Percentiles rank a stretch among this genome's conserved stretches.
phyloP scores from a whole-genome alignment of 805 yeast species.

The Nakazawaea ambrosiae region DNA sequence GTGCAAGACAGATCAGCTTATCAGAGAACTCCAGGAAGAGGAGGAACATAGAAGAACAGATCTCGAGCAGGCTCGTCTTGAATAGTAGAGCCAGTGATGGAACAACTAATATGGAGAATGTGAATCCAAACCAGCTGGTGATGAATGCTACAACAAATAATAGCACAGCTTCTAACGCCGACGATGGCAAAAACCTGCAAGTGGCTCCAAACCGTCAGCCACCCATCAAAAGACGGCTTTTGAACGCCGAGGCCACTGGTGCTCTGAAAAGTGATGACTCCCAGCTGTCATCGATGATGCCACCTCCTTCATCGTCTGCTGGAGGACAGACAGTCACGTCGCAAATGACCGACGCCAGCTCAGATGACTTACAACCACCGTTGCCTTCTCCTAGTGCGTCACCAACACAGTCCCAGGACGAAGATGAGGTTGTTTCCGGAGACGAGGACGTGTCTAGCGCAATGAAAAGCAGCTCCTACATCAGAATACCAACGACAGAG shows the following conservation, averaged over 20 bases:
- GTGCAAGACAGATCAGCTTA: not conserved
- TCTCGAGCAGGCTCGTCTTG: not conserved
- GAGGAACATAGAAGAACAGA: constrained; percentile 4
- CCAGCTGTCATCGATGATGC: constrained; percentile 2
- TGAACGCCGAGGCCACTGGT: not conserved
- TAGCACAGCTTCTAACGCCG: not conserved
- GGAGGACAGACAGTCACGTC: too few species aligned
- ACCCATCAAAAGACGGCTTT: not conserved
- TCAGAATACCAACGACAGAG: constrained; percentile 23
- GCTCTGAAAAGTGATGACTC: not conserved
- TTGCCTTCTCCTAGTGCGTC: constrained; percentile 66
- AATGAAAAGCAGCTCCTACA: constrained; percentile 28
- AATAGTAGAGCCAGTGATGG: not conserved
- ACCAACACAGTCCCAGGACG: constrained; percentile 34
- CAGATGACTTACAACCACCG: constrained; percentile 34
- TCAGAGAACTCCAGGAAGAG: constrained; percentile 4
- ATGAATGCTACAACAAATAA: too few species aligned
- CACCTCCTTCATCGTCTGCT: constrained; percentile 19
- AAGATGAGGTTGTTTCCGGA: constrained; percentile 9
- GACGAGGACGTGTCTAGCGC: constrained; percentile 8
- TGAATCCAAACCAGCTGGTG: too few species aligned
- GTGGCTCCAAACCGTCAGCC: too few species aligned
- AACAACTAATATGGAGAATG: too few species aligned
- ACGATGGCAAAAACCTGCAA: not conserved
- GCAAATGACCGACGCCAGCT: not conserved